Percentiles rank a stretch among this genome's conserved stretches.
Evolutionary conservation across 805 yeast genomes (phyloP).

Genomic region (Metschnikowia colocasiae): DNA sequence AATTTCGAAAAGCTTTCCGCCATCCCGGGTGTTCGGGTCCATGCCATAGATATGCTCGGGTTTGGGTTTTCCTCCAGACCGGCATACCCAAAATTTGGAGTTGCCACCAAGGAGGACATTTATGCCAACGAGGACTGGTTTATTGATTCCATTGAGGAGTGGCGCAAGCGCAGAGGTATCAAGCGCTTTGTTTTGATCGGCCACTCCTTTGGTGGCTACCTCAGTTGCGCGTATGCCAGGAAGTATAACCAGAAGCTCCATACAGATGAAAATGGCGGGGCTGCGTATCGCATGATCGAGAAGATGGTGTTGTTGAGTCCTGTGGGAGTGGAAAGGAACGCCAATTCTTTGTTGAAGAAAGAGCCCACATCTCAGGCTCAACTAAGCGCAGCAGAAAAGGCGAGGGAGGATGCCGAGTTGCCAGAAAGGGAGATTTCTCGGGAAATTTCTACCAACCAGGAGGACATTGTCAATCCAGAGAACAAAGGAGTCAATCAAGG

Average conservation of each 20-base stretch:
- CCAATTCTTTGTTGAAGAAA: slow-evolving; percentile 26
- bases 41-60: slow-evolving; percentile 69
- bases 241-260: slow-evolving; percentile 32
- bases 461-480: slow-evolving; percentile 19
- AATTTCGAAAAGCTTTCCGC: slow-evolving; percentile 52
- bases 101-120: slow-evolving; percentile 34
- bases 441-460: slow-evolving; percentile 25
- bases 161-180: slow-evolving; percentile 38
- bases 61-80: slow-evolving; percentile 69
- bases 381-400: slow-evolving; percentile 10
- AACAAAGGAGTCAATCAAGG: background rate
- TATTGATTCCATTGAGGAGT: slow-evolving; percentile 40
- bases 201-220: slow-evolving; percentile 45
- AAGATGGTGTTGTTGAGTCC: slow-evolving; percentile 42
- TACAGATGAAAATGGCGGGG: slow-evolving; percentile 18
- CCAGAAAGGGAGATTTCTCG: slow-evolving; percentile 14
- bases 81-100: slow-evolving; percentile 30
- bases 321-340: slow-evolving; percentile 40
- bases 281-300: slow-evolving; percentile 25
- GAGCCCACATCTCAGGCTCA: slow-evolving; percentile 10
- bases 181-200: slow-evolving; percentile 37
- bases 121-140: slow-evolving; percentile 41
- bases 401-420: slow-evolving; percentile 17
- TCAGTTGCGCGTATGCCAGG: slow-evolving; percentile 40
- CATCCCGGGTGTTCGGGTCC: slow-evolving; percentile 55